Base-by-base conservation (phyloP, 169 alveolate species). In the Eimeria acervulina region DNA sequence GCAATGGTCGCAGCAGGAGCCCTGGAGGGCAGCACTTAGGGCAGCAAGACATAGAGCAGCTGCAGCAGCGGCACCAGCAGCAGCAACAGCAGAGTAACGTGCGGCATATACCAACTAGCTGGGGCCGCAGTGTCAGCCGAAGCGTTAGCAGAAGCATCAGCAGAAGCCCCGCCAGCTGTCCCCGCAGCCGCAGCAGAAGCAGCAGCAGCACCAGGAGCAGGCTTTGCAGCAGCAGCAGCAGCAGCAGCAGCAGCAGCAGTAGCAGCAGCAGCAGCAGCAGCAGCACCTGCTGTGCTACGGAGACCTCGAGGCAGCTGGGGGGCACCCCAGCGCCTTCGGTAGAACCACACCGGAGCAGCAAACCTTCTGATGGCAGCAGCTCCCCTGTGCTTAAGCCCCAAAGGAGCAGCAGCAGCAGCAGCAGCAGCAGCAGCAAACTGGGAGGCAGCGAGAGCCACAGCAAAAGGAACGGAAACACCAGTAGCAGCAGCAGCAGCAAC, bases 201-300 rank as follows among this genome's bases (percentile, higher is more conserved):
- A 81, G 90, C 66, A 40, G 36, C 70, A 81, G 17, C 70, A 17
- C 21, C 21, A 51, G 44, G 70, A 17, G 59, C 21, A 51, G 44
- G 70, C 66, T 17, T 33, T 10, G 19, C 21, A 10, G 72, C 70
- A 28, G 72, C 90, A 81, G 72, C 90, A 51, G 66, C 90, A 40
- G 59, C 87, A 76, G 52, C 87, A 36, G 33, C 8, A 26, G 44
- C 87, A 76, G 87, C 55, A 42, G 17, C 40, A 72, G 19, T 10
- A 10, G 72, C 70, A 28, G 72, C 90, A 81, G 72, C 90, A 51
- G 66, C 90, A 40, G 59, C 87, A 76, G 52, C 87, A 36, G 33
- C 8, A 26, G 44, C 87, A 76, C 61, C 55, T 19, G 17, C 15
- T 40, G 36, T 36, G 38, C 33, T 21, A 1, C n/a, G 68, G 68